phyloP scores from a whole-genome alignment of 192 early-diverging fungal genomes.

The Gigaspora rosea region DNA sequence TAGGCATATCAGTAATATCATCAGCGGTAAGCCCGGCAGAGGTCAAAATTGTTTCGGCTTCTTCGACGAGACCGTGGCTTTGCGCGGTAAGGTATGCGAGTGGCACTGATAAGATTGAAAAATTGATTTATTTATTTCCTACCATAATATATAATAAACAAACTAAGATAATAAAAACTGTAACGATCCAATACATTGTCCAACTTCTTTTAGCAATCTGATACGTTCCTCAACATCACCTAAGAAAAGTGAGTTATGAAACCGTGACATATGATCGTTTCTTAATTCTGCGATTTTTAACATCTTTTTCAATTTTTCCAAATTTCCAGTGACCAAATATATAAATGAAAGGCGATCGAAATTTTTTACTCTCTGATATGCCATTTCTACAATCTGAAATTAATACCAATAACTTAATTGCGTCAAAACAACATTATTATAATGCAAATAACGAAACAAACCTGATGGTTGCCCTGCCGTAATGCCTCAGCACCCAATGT shows the following conservation, averaged over 20 bases:
- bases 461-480: conserved; percentile 85
- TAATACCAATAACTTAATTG: not conserved
- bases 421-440: not conserved
- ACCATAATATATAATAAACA: not conserved
- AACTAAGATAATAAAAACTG: not conserved
- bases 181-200: conserved; percentile 66
- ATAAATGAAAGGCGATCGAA: conserved; percentile 95
- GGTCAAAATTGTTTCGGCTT: conserved; percentile 81
- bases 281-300: conserved; percentile 89
- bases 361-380: conserved; percentile 89
- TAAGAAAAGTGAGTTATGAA: conserved; percentile 90
- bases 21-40: conserved; percentile 69
- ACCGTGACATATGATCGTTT: conserved; percentile 84
- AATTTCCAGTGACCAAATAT: conserved; percentile 91
- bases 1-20: conserved; percentile 50
- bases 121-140: not conserved
- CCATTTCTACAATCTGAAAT: conserved; percentile 79
- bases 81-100: conserved; percentile 93
- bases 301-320: conserved; percentile 92
- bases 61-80: conserved; percentile 83
- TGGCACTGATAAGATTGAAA: conserved; percentile 53
- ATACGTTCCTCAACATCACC: conserved; percentile 94
- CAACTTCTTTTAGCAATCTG: conserved; percentile 78
- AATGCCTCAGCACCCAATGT: conserved; percentile 88
- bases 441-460: conserved; percentile 32